These are phyloP conservation scores for Neurospora sp. DNA, from an alignment of 495 filamentous ascomycete genomes.

Conservation along the genomic window DNA sequence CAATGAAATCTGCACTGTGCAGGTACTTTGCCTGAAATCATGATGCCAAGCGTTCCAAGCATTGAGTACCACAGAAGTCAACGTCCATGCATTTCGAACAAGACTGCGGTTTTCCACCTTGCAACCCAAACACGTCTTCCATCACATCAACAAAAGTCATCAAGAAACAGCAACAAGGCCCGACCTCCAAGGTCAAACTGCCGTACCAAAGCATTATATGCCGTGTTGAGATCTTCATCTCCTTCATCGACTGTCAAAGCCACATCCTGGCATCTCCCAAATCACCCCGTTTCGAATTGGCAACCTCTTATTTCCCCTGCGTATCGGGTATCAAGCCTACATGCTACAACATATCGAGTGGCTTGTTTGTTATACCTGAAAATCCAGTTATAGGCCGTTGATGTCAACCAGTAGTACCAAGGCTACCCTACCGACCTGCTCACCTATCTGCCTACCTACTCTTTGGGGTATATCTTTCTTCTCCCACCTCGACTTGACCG, in stretches of 20 bases:
- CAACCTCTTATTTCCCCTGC: neutral
- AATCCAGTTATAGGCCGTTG: neutral
- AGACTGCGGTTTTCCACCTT: neutral
- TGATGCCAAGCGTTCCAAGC: neutral
- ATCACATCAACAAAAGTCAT: neutral
- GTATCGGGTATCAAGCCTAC: neutral
- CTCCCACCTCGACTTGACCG: neutral
- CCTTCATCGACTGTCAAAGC: slow-evolving; percentile 8
- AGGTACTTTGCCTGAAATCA: neutral
- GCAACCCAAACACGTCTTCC: neutral
- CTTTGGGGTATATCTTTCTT: neutral
- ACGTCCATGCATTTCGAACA: neutral
- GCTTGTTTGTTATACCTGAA: neutral
- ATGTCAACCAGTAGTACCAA: neutral
- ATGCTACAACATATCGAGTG: neutral
- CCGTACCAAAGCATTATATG: slow-evolving; percentile 10
- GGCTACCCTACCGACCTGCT: neutral
- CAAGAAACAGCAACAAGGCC: neutral
- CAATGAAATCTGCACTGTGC: neutral
- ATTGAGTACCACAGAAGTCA: neutral
- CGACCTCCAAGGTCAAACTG: slow-evolving; percentile 3
- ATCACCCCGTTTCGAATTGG: neutral
- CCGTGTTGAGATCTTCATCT: slow-evolving; percentile 13
- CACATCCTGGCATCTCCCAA: neutral
- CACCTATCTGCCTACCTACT: neutral